Evolutionary conservation across 176 grass and related monocot species (phyloP).

Genomic region (Oryza meyeriana): DNA sequence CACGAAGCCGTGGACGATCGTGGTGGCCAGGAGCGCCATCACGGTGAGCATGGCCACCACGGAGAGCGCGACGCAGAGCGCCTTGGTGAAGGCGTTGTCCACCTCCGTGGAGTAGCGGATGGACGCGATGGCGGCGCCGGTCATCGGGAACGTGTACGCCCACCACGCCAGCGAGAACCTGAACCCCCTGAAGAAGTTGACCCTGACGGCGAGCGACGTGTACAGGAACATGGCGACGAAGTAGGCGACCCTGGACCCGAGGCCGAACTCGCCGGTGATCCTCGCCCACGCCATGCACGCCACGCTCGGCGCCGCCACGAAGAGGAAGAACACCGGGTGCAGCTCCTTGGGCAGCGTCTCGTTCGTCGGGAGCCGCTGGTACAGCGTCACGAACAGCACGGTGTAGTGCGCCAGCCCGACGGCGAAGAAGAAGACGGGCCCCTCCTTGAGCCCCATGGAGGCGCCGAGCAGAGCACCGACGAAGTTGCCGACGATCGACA

Average conservation of each 20-base stretch:
- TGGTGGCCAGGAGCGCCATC: constrained; percentile 27
- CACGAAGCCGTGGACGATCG: constrained; percentile 54
- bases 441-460: constrained; percentile 52
- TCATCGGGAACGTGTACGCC: constrained; percentile 78
- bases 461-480: constrained; percentile 64
- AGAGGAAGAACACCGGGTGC: constrained; percentile 81
- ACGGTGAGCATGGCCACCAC: constrained; percentile 39
- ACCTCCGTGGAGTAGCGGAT: constrained; percentile 55
- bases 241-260: constrained; percentile 33
- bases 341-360: constrained; percentile 63
- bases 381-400: constrained; percentile 75
- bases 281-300: constrained; percentile 61
- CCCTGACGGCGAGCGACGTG: constrained; percentile 51
- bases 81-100: constrained; percentile 34
- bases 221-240: constrained; percentile 68
- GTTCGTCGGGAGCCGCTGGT: constrained; percentile 79
- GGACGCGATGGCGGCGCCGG: constrained; percentile 44
- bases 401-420: constrained; percentile 65
- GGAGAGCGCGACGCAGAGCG: constrained; percentile 42
- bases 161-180: constrained; percentile 79
- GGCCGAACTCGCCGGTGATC: constrained; percentile 47
- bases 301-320: constrained; percentile 60
- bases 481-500: constrained; percentile 55
- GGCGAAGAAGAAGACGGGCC: constrained; percentile 61
- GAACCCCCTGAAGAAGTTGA: constrained; percentile 78